Base-by-base conservation (phyloP, 257 asterid genomes). In the Ehretia macrophylla region DNA sequence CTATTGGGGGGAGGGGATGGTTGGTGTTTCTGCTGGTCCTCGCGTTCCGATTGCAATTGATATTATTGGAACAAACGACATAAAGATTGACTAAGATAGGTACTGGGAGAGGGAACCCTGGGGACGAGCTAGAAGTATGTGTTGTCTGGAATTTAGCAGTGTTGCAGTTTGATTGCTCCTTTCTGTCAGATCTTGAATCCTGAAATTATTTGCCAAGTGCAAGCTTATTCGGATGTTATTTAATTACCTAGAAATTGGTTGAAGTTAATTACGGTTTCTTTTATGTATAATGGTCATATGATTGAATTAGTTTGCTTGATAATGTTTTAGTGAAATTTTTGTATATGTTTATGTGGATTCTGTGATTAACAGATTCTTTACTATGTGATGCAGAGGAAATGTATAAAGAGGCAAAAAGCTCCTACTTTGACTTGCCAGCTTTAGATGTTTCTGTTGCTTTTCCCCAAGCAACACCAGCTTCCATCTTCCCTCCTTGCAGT, bases 391-490 rank as follows among this genome's bases (percentile, higher is more conserved):
- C 87, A 91, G 95, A 77, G 59, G 73, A 78, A 55, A 72, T 72
- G 77, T 12, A 58, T 20, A 79, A 76, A 55, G 85, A 76, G 73
- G 80, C 75, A 17, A 88, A 73, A 77, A 89, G 86, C 75, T 60
- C 79, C 63, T 83, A 86, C 66, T 84, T 84, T 70, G 76, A 77
- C 77, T 67, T 77, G 80, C 97, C 99, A 23, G 68, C 96, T 9
- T 60, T 93, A 67, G 97, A 93, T 76, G 80, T 89, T 74, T 80
- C 95, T 21, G 44, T 80, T 40, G 95, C 99, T 32, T 93, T 93
- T 75, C 96, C 97, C 10, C 97, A 93, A 70, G 99, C 99, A 65
- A 89, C 97, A 69, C 95, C 99, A 59, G 96, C 96, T 57, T 83
- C 97, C 10, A 14, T 74, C 46, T 93, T 93, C 45, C 99, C 99